Evolutionary conservation across 768 basidiomycete species (phyloP).

Genomic region (Grammothele lineata): DNA sequence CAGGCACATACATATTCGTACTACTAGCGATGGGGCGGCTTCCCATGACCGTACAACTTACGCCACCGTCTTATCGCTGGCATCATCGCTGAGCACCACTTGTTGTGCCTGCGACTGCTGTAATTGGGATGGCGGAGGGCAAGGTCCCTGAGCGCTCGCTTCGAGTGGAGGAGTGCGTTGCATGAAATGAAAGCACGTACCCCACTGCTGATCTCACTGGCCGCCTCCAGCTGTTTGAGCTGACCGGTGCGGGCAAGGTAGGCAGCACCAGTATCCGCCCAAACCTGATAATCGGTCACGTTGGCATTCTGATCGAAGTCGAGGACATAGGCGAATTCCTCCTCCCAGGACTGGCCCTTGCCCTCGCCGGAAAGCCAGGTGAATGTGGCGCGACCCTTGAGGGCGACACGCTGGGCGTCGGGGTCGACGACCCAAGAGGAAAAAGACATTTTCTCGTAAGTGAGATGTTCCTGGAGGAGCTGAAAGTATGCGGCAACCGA

Average conservation of each 20-base stretch:
- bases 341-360: constrained; percentile 54
- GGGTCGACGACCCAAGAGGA: constrained; percentile 52
- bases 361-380: constrained; percentile 41
- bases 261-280: constrained; percentile 65
- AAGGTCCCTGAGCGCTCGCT: constrained; percentile 7
- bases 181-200: not conserved
- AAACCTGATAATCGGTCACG: constrained; percentile 58
- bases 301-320: constrained; percentile 56
- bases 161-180: not conserved
- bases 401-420: constrained; percentile 45
- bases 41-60: too few species aligned
- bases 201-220: not conserved
- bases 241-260: constrained; percentile 55
- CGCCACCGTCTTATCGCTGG: too few species aligned
- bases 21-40: too few species aligned
- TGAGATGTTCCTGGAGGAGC: constrained; percentile 40
- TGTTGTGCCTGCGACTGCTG: too few species aligned
- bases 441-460: constrained; percentile 50
- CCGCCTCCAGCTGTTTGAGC: constrained; percentile 21
- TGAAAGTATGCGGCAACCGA: constrained; percentile 46
- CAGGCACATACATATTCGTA: too few species aligned
- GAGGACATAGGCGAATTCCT: constrained; percentile 55
- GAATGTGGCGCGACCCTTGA: constrained; percentile 51
- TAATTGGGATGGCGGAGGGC: too few species aligned
- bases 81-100: too few species aligned